These are phyloP conservation scores for Colletotrichum tropicicola DNA, from an alignment of 2,329 filamentous ascomycete species.

Conservation along the genomic window DNA sequence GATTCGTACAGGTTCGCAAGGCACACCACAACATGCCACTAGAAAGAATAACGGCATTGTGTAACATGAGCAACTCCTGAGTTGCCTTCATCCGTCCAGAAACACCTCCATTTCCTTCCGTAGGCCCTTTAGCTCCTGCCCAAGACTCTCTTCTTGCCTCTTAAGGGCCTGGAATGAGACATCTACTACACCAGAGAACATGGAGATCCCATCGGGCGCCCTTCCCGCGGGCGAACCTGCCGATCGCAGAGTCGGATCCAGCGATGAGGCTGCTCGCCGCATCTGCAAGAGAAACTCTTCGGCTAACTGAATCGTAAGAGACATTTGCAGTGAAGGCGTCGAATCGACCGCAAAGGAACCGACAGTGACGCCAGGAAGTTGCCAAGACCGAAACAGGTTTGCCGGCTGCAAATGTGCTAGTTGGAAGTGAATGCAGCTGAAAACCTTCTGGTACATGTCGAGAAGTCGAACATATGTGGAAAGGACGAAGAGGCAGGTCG, in stretches of 20 bases:
- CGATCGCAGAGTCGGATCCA: conserved; percentile 37
- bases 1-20: conserved; percentile 4
- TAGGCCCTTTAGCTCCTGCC: conserved; percentile 42
- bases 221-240: background rate
- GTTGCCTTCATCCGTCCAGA: conserved; percentile 34
- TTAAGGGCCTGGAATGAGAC: conserved; percentile 37
- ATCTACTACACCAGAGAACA: conserved; percentile 43
- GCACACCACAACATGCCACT: background rate
- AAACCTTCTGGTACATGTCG: conserved; percentile 50
- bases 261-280: conserved; percentile 39
- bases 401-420: conserved; percentile 38
- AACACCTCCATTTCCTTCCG: conserved; percentile 43
- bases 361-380: conserved; percentile 50
- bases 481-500: conserved; percentile 48
- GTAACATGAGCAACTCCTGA: background rate
- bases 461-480: conserved; percentile 49
- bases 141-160: conserved; percentile 44
- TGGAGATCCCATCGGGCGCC: conserved; percentile 35
- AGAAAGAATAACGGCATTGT: conserved; percentile 8
- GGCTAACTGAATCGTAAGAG: conserved; percentile 50
- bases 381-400: conserved; percentile 45
- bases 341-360: conserved; percentile 50
- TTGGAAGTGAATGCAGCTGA: conserved; percentile 45
- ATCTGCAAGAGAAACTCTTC: conserved; percentile 50
- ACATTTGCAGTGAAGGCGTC: conserved; percentile 51